Evolutionary conservation across 768 basidiomycete species (phyloP), one percentile per base, ranked within the genome.

Genomic region (Trametes cingulata): DNA sequence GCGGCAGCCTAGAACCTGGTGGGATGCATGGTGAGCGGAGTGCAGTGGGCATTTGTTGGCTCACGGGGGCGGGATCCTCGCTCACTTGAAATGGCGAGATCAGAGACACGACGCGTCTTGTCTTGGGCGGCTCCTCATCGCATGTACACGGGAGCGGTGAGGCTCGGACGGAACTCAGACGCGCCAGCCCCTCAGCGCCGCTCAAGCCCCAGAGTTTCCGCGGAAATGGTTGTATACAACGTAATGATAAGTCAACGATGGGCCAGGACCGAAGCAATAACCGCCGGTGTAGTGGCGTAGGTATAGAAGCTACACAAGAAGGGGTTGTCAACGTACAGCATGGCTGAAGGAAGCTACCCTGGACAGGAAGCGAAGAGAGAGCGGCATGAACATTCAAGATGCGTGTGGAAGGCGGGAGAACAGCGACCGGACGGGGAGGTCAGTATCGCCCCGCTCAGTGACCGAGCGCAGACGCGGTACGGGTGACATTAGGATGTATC

Each of bases 401-500:
- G 24, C 24, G 3, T 9, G 37, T 8, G 36, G 35, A 40, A 47
- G 36, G 2, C 42, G 24, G n/a, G 19, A 35, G 25, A 27, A 7
- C 27, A 35, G 36, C 24, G n/a, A 17, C 43, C 12, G 12, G 17
- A 25, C 15, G 22, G 20, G 17, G 15, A 27, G 4, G n/a, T 13
- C 17, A 12, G 7, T 29, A 29, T 42, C 43, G 4, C 37, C 36
- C 29, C 9, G 9, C 25, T 50, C 52, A 63, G 51, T 63, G 57
- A 7, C 61, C 56, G 2, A 35, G 22, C 20, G 56, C 22, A 19
- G 61, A 63, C 12, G 61, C 33, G 37, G 35, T 53, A 35, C 61
- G 56, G 29, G 46, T 58, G 12, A 63, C 61, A 20, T 63, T 63
- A 22, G 61, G 61, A 36, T 63, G 61, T 24, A 63, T 63, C 25